These are phyloP conservation scores for Aegilops bicornis DNA, from an alignment of 176 grass and related monocot species.

Conservation along the genomic window DNA sequence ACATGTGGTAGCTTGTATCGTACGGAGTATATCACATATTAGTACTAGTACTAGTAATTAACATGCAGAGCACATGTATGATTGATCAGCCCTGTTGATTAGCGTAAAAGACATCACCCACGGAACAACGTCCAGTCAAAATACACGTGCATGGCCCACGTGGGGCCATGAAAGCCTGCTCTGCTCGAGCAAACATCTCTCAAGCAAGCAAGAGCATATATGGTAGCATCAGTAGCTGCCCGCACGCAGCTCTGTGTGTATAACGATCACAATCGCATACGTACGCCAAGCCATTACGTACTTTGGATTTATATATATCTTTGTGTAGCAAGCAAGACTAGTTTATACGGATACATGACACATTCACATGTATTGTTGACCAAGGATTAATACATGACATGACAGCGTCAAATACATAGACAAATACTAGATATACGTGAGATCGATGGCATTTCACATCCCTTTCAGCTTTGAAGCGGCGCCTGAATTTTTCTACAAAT, in stretches of 20 bases:
- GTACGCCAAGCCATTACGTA: no score
- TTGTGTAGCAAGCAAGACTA: no score
- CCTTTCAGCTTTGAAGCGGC: background rate
- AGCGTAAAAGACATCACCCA: background rate
- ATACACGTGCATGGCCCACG: background rate
- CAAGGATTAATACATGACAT: background rate
- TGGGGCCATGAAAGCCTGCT: no score
- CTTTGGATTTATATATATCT: no score
- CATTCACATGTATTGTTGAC: no score
- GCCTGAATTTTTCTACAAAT: background rate
- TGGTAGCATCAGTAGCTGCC: no score
- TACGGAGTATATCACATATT: background rate
- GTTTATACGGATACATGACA: no score
- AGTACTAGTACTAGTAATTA: background rate
- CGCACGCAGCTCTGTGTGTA: no score
- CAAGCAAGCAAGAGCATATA: no score
- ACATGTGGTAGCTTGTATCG: background rate
- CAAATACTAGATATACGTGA: background rate
- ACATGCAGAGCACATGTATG: background rate
- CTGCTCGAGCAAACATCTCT: no score
- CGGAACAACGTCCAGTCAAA: background rate
- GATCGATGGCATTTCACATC: background rate
- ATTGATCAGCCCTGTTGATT: background rate
- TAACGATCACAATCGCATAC: no score
- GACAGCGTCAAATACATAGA: background rate